These are phyloP conservation scores for Pichia membranifaciens DNA, from an alignment of 805 yeast genomes.

Conservation along the genomic window DNA sequence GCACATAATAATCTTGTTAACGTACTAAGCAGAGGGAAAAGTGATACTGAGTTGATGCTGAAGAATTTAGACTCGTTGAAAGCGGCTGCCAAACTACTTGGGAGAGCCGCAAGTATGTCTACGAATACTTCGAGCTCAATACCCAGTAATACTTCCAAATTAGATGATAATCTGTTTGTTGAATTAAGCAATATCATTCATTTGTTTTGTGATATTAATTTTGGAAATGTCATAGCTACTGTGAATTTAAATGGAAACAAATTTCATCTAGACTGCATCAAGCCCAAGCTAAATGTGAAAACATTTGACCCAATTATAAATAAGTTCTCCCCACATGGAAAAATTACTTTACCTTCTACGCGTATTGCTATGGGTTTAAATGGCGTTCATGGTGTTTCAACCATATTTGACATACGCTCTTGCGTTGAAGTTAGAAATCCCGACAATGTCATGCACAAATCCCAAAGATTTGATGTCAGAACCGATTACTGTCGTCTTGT, in stretches of 20 bases:
- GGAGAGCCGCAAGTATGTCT: too few relatives aligned
- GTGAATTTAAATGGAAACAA: conserved; percentile 12
- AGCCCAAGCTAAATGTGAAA: conserved; percentile 9
- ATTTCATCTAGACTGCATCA: conserved; percentile 15
- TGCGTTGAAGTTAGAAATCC: conserved; percentile 39
- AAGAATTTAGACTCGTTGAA: conserved; percentile 2
- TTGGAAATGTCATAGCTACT: conserved; percentile 4
- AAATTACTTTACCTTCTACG: conserved; percentile 36
- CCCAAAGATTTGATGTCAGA: conserved; percentile 49
- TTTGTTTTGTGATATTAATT: conserved; percentile 4
- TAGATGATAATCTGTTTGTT: neutral
- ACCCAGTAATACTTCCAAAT: neutral
- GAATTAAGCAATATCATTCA: conserved; percentile 5
- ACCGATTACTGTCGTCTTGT: conserved; percentile 56
- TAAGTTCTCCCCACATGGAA: conserved; percentile 32
- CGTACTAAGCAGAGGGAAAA: conserved; percentile 5
- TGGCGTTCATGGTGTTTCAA: conserved; percentile 36
- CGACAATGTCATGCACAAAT: conserved; percentile 22
- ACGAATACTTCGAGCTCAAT: neutral
- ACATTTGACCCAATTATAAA: conserved; percentile 16
- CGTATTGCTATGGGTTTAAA: conserved; percentile 30
- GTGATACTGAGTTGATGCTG: conserved; percentile 2
- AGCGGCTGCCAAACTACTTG: neutral
- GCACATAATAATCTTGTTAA: conserved; percentile 12
- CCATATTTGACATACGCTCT: conserved; percentile 42